Evolutionary conservation across 331 rosid species (phyloP), one percentile per base, ranked within the genome.

Genomic region (Stylosanthes scabra): DNA sequence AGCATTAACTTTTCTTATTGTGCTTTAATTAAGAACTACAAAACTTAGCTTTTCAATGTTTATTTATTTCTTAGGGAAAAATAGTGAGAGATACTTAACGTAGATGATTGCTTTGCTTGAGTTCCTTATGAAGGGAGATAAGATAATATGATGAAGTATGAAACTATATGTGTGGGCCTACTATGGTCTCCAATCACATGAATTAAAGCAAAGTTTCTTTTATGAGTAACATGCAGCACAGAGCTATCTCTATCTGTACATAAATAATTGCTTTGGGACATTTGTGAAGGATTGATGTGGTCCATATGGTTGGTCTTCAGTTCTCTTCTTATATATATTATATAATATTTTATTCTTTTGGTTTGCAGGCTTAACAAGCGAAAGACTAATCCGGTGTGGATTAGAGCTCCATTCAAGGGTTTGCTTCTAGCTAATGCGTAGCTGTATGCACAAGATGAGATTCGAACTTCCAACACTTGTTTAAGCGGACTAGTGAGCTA

Each of bases 131-230:
- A 78, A 59, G 67, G 73, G 57, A 51, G 76, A 79, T 83, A 75
- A 82, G 86, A 72, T 86, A 54, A 31, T 31, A 31, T 1, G 3
- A 31, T 31, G 37, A 31, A 31, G 25, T 47, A 44, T 68, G 12
- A 76, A 70, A 78, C 45, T 70, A 73, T 70, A 71, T 83, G 63
- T 39, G 89, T 83, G 94, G 96, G 86, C 85, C 98, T 73, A 72
- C 68, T 70, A 66, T 42, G 82, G 83, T 81, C 81, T 65, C 13
- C 40, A 63, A 51, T 76, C 96, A 86, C 97, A 85, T 86, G 90
- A 72, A 81, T 66, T 79, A 82, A 80, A 84, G 89, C 86, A 49
- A 78, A 54, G 54, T 77, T 70, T 83, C 78, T 75, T 84, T 78
- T 83, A 20, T 20, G 87, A 84, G 75, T 87, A 84, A 84, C 92